phyloP scores from a whole-genome alignment of 192 early-diverging fungal genomes.

The Umbelopsis sp. region DNA sequence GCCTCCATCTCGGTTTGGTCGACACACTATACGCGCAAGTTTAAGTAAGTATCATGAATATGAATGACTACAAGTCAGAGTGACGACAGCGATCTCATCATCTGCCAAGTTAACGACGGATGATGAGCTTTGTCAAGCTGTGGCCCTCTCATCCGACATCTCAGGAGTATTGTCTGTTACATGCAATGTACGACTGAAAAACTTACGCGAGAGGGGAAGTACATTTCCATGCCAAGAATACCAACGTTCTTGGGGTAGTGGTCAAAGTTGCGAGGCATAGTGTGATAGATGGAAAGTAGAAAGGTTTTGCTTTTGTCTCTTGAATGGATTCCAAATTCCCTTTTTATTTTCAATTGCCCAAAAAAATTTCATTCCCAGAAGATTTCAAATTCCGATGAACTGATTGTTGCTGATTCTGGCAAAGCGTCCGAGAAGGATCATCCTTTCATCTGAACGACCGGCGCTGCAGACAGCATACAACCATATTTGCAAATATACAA shows the following conservation, averaged over 20 bases:
- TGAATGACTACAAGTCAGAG: not conserved
- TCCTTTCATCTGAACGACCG: not conserved
- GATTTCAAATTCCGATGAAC: slow-evolving; percentile 18
- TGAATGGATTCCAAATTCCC: not conserved
- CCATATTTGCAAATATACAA: not conserved
- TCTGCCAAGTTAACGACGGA: slow-evolving; percentile 33
- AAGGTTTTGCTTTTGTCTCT: not conserved
- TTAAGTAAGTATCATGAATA: not conserved
- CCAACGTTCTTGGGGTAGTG: slow-evolving; percentile 51
- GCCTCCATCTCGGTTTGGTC: slow-evolving; percentile 72
- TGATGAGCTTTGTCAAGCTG: not conserved
- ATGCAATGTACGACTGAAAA: too few relatives aligned
- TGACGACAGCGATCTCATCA: slow-evolving; percentile 2
- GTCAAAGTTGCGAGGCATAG: slow-evolving; percentile 17
- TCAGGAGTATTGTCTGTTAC: too few relatives aligned
- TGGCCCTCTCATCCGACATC: too few relatives aligned
- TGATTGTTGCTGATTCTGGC: slow-evolving; percentile 22
- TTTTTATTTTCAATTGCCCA: slow-evolving; percentile 10
- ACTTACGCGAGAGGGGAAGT: slow-evolving; percentile 55
- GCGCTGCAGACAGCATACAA: slow-evolving; percentile 15
- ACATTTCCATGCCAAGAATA: slow-evolving; percentile 51
- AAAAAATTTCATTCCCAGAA: slow-evolving; percentile 11
- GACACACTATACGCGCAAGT: slow-evolving; percentile 48
- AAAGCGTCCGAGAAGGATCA: not conserved
- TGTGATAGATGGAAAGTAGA: slow-evolving; percentile 19